phyloP scores from a whole-genome alignment of 2,329 filamentous ascomycete species.

The Penicillium brasilianum region DNA sequence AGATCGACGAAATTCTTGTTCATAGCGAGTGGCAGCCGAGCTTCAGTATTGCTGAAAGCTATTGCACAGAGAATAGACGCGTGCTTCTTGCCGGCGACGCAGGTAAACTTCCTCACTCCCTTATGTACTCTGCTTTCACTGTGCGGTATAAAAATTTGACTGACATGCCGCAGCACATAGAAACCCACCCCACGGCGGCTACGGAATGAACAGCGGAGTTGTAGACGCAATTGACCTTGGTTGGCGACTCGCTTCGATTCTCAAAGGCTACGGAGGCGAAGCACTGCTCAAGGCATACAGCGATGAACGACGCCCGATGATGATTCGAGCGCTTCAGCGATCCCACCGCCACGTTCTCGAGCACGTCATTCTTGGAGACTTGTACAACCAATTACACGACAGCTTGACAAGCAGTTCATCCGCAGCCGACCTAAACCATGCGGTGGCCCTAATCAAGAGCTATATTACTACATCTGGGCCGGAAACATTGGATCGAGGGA shows the following conservation, averaged over 20 bases:
- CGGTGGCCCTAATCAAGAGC: not conserved
- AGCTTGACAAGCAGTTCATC: no score
- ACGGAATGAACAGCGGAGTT: conserved; percentile 47
- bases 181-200: conserved; percentile 43
- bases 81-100: conserved; percentile 42
- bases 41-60: conserved; percentile 36
- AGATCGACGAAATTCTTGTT: conserved; percentile 43
- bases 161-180: conserved; percentile 34
- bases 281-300: conserved; percentile 36
- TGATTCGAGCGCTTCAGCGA: conserved; percentile 32
- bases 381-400: not conserved
- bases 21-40: conserved; percentile 37
- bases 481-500: conserved; percentile 25
- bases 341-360: conserved; percentile 22
- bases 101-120: not conserved
- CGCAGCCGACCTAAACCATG: no score
- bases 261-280: conserved; percentile 33
- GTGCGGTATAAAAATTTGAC: no score
- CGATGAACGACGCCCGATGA: conserved; percentile 36
- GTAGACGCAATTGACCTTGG: conserved; percentile 43
- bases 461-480: not conserved
- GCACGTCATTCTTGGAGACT: not conserved
- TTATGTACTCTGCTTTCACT: no score
- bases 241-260: conserved; percentile 41
- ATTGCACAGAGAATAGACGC: conserved; percentile 19